Base-by-base conservation (phyloP, 2,329 filamentous ascomycete genomes). In the Sporothrix pseudoabietina region DNA sequence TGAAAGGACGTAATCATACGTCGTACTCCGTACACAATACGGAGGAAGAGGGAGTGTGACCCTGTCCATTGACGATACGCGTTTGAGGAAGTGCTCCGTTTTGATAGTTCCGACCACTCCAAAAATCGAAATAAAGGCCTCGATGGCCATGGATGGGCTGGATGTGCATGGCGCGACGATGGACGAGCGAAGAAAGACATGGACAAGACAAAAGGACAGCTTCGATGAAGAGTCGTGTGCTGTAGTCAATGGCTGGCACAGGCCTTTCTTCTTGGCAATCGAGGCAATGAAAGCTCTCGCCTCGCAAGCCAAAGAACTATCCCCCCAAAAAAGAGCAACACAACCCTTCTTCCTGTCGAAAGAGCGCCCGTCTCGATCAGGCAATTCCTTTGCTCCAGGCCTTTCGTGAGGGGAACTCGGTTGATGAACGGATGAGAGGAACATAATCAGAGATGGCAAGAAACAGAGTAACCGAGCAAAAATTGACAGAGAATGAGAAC, bases 331-430 rank as follows among this genome's bases (percentile, higher is more conserved):
- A 54, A 54, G n/a, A 41, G 44, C 26, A 49, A 6, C 16, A 52
- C 41, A 52, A 35, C 44, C 65, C 65, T 39, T 44, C 59, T 35
- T 7, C 65, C 22, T 30, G n/a, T 35, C 44, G 12, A n/a, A 49
- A 32, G 68, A 57, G 35, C 68, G 22, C 68, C 16, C 54, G 8
- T 61, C 69, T 61, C 39, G 54, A 71, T 71, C 69, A 59, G 69
- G 69, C 69, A 71, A 41, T 61, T 59, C 32, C 69, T 44, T 70
- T 70, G 35, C 32, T 44, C 69, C 69, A 71, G 39, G n/a, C 3
- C 26, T n/a, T n/a, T 39, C 8, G 49, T 30, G 63, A 72, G 52
- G 30, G 32, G n/a, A 47, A 39, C 82, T 75, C 82, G 79, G 82
- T 75, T 82, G 79, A 10, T 77, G 76, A n/a, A 49, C 65, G 35